These are phyloP conservation scores for Bonia amplexicaulis DNA, from an alignment of 176 grass and related monocot species.

Conservation along the genomic window DNA sequence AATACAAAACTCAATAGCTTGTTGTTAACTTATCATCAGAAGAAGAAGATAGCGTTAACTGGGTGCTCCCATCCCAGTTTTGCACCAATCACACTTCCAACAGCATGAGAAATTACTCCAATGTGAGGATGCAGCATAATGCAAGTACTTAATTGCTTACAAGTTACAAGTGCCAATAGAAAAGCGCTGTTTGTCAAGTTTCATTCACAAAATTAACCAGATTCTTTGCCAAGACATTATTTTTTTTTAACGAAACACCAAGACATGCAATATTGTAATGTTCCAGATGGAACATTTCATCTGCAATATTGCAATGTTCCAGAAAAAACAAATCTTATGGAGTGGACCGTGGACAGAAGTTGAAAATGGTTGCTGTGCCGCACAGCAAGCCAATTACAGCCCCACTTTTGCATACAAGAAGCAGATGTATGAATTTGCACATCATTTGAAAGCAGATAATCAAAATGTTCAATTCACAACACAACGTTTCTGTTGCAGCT, in stretches of 20 bases:
- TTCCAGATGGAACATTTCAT: background rate
- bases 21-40: background rate
- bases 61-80: background rate
- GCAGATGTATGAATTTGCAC: background rate
- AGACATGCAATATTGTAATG: background rate
- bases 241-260: background rate
- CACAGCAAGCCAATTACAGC: background rate
- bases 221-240: background rate
- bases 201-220: background rate
- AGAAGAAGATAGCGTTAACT: background rate
- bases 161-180: background rate
- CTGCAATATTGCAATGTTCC: background rate
- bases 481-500: background rate
- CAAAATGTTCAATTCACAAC: conserved; percentile 2
- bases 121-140: background rate
- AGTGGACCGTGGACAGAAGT: background rate
- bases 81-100: background rate
- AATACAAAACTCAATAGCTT: background rate
- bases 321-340: background rate
- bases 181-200: background rate
- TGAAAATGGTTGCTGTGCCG: background rate
- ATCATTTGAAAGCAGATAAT: background rate
- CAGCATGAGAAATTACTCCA: background rate
- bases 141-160: background rate
- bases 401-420: background rate